These are phyloP conservation scores for Phaffomyces antillensis DNA, from an alignment of 805 yeast species.

Conservation along the genomic window DNA sequence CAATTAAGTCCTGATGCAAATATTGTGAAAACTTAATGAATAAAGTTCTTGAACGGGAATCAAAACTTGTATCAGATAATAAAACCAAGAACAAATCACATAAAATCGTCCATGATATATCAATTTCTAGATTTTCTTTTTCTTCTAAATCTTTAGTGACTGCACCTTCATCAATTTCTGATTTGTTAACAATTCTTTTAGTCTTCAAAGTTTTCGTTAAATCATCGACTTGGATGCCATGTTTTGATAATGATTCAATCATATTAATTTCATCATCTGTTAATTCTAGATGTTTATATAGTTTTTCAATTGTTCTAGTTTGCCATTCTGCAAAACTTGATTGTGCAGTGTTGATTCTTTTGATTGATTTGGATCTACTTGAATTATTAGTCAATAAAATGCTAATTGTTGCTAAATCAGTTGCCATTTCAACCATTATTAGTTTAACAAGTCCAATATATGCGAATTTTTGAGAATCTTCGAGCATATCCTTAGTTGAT, in stretches of 20 bases:
- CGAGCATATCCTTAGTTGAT: slow-evolving; percentile 72
- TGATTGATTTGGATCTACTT: slow-evolving; percentile 40
- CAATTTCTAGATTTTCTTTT: slow-evolving; percentile 41
- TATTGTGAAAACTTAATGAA: slow-evolving; percentile 58
- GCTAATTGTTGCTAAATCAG: slow-evolving; percentile 55
- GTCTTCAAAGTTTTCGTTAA: slow-evolving; percentile 56
- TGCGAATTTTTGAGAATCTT: slow-evolving; percentile 83
- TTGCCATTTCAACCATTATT: slow-evolving; percentile 72
- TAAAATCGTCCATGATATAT: slow-evolving; percentile 86
- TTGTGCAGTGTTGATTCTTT: slow-evolving; percentile 58
- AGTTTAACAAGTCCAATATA: slow-evolving; percentile 82
- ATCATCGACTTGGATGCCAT: slow-evolving; percentile 73
- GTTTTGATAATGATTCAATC: slow-evolving; percentile 81
- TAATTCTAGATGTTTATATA: slow-evolving; percentile 79
- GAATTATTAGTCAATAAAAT: slow-evolving; percentile 42
- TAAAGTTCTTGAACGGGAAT: slow-evolving; percentile 81
- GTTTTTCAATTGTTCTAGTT: slow-evolving; percentile 55
- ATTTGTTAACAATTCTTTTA: slow-evolving; percentile 44
- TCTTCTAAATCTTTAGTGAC: slow-evolving; percentile 6
- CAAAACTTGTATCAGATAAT: slow-evolving; percentile 80
- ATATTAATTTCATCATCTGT: slow-evolving; percentile 69
- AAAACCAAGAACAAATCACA: slow-evolving; percentile 84
- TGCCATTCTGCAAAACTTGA: slow-evolving; percentile 84
- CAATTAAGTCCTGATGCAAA: slow-evolving; percentile 54
- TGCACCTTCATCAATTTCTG: slow-evolving; percentile 27